Conservation (phyloP, 192 early-diverging fungal genomes). For the Mycoemilia scoparia region DNA sequence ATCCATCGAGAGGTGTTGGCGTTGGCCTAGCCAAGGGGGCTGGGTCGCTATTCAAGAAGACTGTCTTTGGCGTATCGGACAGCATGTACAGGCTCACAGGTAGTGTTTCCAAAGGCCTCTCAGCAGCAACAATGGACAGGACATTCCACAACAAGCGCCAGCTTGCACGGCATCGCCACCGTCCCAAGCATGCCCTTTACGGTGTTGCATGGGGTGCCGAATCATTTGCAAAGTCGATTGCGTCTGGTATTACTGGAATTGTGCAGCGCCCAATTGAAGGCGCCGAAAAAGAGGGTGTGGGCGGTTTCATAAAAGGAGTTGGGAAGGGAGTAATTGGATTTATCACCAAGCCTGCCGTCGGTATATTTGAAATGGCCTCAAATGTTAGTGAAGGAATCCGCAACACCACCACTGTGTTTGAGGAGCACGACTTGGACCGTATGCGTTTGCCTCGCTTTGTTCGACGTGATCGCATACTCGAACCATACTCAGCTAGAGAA, state of each 20-base stretch:
- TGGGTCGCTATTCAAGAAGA: constrained; percentile 67
- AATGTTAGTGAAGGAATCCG: constrained; percentile 87
- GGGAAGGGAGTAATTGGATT: constrained; percentile 86
- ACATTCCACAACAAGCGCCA: constrained; percentile 71
- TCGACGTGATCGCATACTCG: constrained; percentile 65
- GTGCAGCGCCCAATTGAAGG: constrained; percentile 78
- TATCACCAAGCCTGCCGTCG: constrained; percentile 89
- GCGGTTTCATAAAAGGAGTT: constrained; percentile 88
- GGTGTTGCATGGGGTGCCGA: constrained; percentile 78
- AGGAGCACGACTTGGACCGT: constrained; percentile 64
- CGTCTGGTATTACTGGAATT: constrained; percentile 75
- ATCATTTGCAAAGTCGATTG: constrained; percentile 63
- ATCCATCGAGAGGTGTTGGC: constrained; percentile 83
- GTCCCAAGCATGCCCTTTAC: constrained; percentile 73
- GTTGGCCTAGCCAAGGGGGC: constrained; percentile 73
- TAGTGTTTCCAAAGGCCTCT: constrained; percentile 89
- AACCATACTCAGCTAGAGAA: constrained; percentile 52
- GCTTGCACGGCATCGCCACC: constrained; percentile 60
- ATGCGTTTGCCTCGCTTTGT: constrained; percentile 72
- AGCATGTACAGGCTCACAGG: constrained; percentile 91
- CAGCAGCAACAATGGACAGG: constrained; percentile 86
- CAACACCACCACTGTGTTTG: constrained; percentile 83
- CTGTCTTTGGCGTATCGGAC: constrained; percentile 88
- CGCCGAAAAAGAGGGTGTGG: constrained; percentile 68
- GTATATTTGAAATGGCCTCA: constrained; percentile 85